Evolutionary conservation across 345 rosid species (phyloP), one percentile per base, ranked within the genome.

Genomic region (Laguncularia racemosa): DNA sequence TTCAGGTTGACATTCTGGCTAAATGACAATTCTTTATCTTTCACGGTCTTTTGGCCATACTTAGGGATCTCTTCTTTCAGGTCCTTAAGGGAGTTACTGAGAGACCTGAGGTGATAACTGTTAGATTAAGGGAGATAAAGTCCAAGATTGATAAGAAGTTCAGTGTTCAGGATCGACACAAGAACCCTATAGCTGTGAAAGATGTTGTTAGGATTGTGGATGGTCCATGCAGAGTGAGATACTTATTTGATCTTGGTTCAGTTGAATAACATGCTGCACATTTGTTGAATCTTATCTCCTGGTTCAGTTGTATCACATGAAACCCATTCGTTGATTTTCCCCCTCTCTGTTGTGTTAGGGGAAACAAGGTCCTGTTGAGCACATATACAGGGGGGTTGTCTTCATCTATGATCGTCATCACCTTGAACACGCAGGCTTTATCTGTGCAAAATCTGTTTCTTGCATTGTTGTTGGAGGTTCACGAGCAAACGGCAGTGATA

Each of bases 381-480:
- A 93, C 76, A 85, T 89, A 57, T 89, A 62, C 51, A 85, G 75
- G 67, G 89, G 86, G 55, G 70, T 89, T 49, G 58, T 93, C 61
- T 93, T 93, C 52, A 70, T 93, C 46, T 74, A 77, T 69, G 99
- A 93, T 65, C 88, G 96, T 12, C 96, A 84, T 75, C 97, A 89
- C 68, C 85, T 89, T 56, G 99, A 93, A 77, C 99, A 93, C 82
- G 96, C 96, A 19, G 97, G 99, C 45, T 93, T 83, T 70, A 87
- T 89, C 44, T 93, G 99, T 62, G 89, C 84, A 60, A 93, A 88
- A 72, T 61, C 92, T 43, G 80, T 71, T 65, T 77, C 86, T 19
- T 89, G 96, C 63, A 28, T 62, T 71, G 71, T 93, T 60, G 90
- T 93, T 21, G 97, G 99, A 67, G 99, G 95, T 55, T 80, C 91